Percentiles rank a stretch among this genome's conserved stretches.
These are phyloP conservation scores for Spatholobus suberectus DNA, from an alignment of 306 rosid species.

Conservation along the genomic window DNA sequence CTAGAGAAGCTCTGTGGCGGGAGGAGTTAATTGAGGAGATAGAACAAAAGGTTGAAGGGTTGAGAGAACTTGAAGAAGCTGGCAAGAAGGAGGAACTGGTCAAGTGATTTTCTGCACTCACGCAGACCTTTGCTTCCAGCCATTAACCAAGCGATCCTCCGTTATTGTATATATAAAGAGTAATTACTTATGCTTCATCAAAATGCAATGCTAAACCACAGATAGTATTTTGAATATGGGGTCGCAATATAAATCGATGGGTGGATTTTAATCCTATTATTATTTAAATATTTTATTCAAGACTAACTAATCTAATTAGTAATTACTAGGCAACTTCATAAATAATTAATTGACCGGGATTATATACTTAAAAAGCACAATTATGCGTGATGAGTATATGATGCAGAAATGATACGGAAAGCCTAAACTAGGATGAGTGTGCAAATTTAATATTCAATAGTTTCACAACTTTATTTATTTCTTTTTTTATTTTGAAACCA, in stretches of 20 bases:
- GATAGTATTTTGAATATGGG: neutral
- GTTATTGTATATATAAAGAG: slow-evolving; percentile 32
- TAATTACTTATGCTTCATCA: slow-evolving; percentile 20
- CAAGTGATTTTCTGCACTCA: slow-evolving; percentile 33
- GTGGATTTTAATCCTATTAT: neutral
- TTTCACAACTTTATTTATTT: neutral
- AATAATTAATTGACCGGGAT: neutral
- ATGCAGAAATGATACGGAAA: neutral
- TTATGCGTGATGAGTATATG: neutral
- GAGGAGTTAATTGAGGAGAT: slow-evolving; percentile 93
- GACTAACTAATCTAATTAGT: neutral
- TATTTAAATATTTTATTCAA: neutral
- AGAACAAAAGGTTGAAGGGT: slow-evolving; percentile 84
- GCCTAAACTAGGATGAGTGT: neutral
- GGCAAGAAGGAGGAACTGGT: slow-evolving; percentile 60
- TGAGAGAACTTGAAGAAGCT: slow-evolving; percentile 80
- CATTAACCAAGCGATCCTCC: neutral
- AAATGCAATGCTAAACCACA: neutral
- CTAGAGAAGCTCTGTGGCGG: slow-evolving; percentile 78
- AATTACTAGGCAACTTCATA: neutral
- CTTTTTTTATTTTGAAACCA: neutral
- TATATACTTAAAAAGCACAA: neutral
- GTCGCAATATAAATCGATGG: neutral
- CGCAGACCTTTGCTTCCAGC: neutral
- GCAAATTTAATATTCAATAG: neutral